Conservation (phyloP, 371 early-diverging fungal genomes). For the Paramicrosporidium saccamoebae region DNA sequence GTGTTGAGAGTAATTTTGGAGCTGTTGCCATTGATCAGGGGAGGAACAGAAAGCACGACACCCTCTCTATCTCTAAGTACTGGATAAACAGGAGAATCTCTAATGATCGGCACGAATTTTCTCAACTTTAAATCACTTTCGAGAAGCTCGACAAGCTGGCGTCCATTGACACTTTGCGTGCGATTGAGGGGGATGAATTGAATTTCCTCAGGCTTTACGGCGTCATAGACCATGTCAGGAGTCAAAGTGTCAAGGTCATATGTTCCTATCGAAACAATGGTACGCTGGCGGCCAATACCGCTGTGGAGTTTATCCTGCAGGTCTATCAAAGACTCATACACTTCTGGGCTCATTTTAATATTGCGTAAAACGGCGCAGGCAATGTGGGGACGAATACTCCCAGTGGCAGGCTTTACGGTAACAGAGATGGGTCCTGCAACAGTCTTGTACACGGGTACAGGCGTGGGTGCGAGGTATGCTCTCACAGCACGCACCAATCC, state of each 20-base stretch:
- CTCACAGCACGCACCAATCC: slow-evolving; percentile 63
- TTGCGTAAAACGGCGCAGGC: slow-evolving; percentile 82
- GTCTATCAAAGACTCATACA: slow-evolving; percentile 85
- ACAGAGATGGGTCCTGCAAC: slow-evolving; percentile 4
- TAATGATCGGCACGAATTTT: slow-evolving; percentile 72
- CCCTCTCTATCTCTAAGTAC: slow-evolving; percentile 58
- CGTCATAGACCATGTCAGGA: slow-evolving; percentile 87
- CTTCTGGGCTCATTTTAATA: slow-evolving; percentile 40
- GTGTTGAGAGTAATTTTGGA: slow-evolving; percentile 87
- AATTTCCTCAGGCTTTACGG: slow-evolving; percentile 51
- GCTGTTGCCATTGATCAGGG: slow-evolving; percentile 95
- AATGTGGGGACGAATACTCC: slow-evolving; percentile 45
- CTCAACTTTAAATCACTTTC: slow-evolving; percentile 45
- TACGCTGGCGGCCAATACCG: slow-evolving; percentile 83
- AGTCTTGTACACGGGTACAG: slow-evolving; percentile 1
- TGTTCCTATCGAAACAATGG: slow-evolving; percentile 91
- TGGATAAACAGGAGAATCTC: slow-evolving; percentile 66
- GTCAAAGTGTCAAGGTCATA: slow-evolving; percentile 89
- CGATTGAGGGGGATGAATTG: slow-evolving; percentile 83
- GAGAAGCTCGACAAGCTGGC: slow-evolving; percentile 63
- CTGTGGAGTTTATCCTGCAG: slow-evolving; percentile 96
- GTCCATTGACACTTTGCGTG: slow-evolving; percentile 45
- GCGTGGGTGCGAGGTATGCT: slow-evolving; percentile 15
- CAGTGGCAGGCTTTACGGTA: slow-evolving; percentile 12
- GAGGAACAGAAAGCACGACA: slow-evolving; percentile 83